These are phyloP conservation scores for Heritiera fomes DNA, from an alignment of 345 rosid genomes.

Conservation along the genomic window DNA sequence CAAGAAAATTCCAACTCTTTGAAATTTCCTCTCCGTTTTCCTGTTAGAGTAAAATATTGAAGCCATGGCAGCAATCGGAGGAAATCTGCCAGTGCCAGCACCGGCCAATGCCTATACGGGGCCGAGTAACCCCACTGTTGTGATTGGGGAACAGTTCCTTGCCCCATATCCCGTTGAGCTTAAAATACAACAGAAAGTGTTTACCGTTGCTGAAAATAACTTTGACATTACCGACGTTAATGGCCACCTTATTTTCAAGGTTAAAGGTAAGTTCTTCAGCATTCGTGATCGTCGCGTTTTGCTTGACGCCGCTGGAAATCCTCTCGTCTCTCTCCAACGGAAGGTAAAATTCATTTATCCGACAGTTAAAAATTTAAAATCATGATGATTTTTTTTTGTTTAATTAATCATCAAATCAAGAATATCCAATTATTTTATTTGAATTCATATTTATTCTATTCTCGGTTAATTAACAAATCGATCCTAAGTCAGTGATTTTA, in stretches of 20 bases:
- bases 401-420: too few species aligned
- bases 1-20: background rate
- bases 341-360: conserved; percentile 31
- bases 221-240: conserved; percentile 30
- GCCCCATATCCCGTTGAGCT: conserved; percentile 38
- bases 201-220: conserved; percentile 22
- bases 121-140: conserved; percentile 25
- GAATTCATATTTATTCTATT: too few species aligned
- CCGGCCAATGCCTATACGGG: background rate
- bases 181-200: conserved; percentile 13
- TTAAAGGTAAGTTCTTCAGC: conserved; percentile 28
- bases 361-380: too few species aligned
- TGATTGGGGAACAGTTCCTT: conserved; percentile 34
- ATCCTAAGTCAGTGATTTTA: too few species aligned
- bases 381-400: too few species aligned
- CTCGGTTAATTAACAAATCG: too few species aligned
- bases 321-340: conserved; percentile 38
- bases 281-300: conserved; percentile 34
- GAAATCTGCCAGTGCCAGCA: background rate
- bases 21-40: background rate
- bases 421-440: too few species aligned
- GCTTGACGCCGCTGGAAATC: conserved; percentile 33
- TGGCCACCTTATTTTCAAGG: conserved; percentile 37
- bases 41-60: too few species aligned
- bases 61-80: background rate